phyloP scores from a whole-genome alignment of 2,329 filamentous ascomycete species.

The Plenodomus lindquistii region DNA sequence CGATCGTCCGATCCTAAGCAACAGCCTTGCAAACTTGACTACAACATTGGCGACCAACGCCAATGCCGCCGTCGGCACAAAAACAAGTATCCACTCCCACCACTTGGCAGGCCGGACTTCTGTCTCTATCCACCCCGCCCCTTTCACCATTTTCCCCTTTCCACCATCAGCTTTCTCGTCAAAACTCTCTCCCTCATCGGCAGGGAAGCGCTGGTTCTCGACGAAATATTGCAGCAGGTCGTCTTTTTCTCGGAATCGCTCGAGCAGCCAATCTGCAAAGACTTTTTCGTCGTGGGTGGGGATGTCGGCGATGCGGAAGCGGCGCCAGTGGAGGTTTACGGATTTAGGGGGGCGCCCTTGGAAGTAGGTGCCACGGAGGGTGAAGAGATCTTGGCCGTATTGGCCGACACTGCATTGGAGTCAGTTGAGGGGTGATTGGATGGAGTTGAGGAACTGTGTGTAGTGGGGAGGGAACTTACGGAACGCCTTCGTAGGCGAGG shows the following conservation, averaged over 20 bases:
- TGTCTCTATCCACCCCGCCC: conserved; percentile 53
- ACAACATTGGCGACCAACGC: conserved; percentile 42
- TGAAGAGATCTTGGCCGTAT: conserved; percentile 87
- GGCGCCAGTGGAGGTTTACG: conserved; percentile 95
- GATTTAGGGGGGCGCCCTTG: conserved; percentile 88
- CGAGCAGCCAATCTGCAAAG: conserved; percentile 81
- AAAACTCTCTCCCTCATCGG: conserved; percentile 50
- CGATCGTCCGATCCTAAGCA: neutral
- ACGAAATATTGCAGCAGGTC: conserved; percentile 77
- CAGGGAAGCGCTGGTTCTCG: conserved; percentile 77
- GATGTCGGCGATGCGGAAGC: conserved; percentile 78
- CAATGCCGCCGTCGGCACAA: conserved; percentile 44
- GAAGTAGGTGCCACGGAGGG: conserved; percentile 82
- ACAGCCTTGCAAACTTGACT: conserved; percentile 16
- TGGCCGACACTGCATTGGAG: conserved; percentile 49
- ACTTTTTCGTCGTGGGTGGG: conserved; percentile 71
- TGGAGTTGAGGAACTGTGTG: neutral
- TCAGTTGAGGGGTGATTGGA: neutral
- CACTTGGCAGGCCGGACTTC: conserved; percentile 47
- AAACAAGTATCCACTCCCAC: conserved; percentile 51
- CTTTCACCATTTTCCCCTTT: conserved; percentile 24
- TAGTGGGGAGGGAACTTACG: conserved; percentile 61
- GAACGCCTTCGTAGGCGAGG: conserved; percentile 90
- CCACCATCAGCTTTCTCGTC: conserved; percentile 19
- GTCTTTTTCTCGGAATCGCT: conserved; percentile 92